Conservation (phyloP, 768 basidiomycete genomes). For the Lactarius quietus region DNA sequence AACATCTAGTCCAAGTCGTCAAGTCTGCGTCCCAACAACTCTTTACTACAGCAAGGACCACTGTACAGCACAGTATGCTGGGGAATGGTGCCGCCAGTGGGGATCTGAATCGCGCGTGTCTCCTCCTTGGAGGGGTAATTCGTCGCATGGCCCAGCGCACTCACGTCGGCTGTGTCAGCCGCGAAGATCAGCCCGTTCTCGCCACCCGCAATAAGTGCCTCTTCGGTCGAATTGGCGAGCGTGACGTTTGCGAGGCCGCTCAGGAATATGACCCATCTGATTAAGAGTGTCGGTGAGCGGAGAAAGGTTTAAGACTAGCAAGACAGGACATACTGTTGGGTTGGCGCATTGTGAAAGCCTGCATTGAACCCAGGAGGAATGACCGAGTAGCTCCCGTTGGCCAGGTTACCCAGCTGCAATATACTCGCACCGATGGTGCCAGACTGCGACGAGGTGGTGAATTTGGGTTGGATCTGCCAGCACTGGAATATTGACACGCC, state of each 20-base stretch:
- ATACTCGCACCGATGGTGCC: conserved; percentile 31
- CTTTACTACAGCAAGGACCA: conserved; percentile 23
- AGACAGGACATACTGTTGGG: conserved; percentile 32
- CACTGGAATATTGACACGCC: conserved; percentile 29
- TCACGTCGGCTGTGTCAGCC: conserved; percentile 23
- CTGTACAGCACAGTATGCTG: conserved; percentile 26
- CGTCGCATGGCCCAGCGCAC: conserved; percentile 28
- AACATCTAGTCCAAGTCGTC: conserved; percentile 14
- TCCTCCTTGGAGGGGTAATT: conserved; percentile 26
- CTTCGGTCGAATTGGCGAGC: conserved; percentile 22
- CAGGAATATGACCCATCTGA: conserved; percentile 29
- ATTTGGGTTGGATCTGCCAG: conserved; percentile 30
- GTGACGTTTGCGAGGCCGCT: conserved; percentile 30
- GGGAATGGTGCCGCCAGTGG: conserved; percentile 28
- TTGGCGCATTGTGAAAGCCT: conserved; percentile 52
- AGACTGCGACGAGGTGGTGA: conserved; percentile 27
- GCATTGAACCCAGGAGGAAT: conserved; percentile 46
- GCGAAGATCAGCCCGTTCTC: conserved; percentile 28
- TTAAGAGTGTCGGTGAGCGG: background rate
- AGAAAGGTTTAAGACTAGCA: too few species aligned
- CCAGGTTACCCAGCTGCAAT: conserved; percentile 28
- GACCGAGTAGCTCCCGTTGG: conserved; percentile 31
- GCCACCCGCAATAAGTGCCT: conserved; percentile 27
- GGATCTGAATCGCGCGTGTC: conserved; percentile 30
- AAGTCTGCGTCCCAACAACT: background rate